Evolutionary conservation across 805 yeast genomes (phyloP).

Genomic region (Ogataea paraovalis): DNA sequence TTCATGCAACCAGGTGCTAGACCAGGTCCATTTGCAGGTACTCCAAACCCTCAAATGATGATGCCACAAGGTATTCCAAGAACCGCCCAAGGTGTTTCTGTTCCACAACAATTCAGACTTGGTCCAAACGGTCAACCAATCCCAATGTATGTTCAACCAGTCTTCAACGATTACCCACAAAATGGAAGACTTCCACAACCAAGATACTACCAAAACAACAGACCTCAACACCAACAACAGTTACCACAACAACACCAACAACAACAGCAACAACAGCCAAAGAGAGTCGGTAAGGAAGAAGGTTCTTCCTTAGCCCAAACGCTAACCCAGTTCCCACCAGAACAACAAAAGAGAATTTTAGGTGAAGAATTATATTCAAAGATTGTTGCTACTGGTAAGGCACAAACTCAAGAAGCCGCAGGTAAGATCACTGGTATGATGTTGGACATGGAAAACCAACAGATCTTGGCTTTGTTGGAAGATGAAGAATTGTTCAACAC

Average conservation of each 20-base stretch:
- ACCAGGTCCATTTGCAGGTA: constrained; percentile 67
- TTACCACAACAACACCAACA: constrained; percentile 16
- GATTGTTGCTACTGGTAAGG: constrained; percentile 81
- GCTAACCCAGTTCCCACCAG: constrained; percentile 66
- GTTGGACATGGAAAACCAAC: constrained; percentile 89
- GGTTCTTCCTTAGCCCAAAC: constrained; percentile 52
- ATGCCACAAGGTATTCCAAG: constrained; percentile 60
- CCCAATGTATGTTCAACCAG: constrained; percentile 84
- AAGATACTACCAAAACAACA: constrained; percentile 44
- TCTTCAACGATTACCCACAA: constrained; percentile 61
- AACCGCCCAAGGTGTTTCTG: constrained; percentile 55
- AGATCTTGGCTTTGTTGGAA: constrained; percentile 82
- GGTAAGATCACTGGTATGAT: constrained; percentile 99
- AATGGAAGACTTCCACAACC: constrained; percentile 45
- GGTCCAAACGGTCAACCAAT: constrained; percentile 83
- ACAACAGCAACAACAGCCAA: constrained; percentile 23
- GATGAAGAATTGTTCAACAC: constrained; percentile 85
- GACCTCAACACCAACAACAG: constrained; percentile 23
- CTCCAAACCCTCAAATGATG: constrained; percentile 77
- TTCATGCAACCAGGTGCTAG: constrained; percentile 69
- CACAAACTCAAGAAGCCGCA: constrained; percentile 90
- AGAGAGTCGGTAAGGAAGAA: constrained; percentile 24
- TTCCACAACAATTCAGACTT: constrained; percentile 57
- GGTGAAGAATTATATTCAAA: constrained; percentile 97
- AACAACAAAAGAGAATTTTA: constrained; percentile 93